Evolutionary conservation across 345 rosid species (phyloP).

Genomic region (Hevea brasiliensis): DNA sequence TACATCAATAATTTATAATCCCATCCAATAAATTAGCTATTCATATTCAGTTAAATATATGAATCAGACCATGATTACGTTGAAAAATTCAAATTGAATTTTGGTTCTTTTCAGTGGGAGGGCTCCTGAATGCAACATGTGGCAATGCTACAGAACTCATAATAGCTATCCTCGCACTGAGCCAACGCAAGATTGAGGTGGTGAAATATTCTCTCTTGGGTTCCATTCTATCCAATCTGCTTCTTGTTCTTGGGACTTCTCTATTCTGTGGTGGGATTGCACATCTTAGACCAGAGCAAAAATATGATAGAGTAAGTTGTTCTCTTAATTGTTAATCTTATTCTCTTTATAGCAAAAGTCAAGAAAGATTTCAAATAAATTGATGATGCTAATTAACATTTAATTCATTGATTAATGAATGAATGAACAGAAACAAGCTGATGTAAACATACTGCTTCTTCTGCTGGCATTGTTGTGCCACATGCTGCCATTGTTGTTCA

Average conservation of each 20-base stretch:
- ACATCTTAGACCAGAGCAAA: slow-evolving; percentile 62
- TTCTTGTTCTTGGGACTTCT: slow-evolving; percentile 86
- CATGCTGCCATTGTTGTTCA: slow-evolving; percentile 63
- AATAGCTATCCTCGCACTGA: slow-evolving; percentile 74
- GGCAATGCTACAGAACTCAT: slow-evolving; percentile 94
- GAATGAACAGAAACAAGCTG: slow-evolving; percentile 82
- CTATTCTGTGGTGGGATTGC: slow-evolving; percentile 88
- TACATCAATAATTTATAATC: too few relatives aligned
- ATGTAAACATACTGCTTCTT: slow-evolving; percentile 69
- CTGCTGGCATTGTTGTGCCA: slow-evolving; percentile 74
- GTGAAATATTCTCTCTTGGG: slow-evolving; percentile 90
- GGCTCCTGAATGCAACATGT: slow-evolving; percentile 88
- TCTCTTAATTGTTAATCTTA: background rate
- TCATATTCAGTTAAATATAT: too few relatives aligned
- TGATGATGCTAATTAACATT: too few relatives aligned
- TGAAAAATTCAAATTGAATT: too few relatives aligned
- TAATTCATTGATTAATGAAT: background rate
- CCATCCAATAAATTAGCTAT: too few relatives aligned
- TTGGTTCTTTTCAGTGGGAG: slow-evolving; percentile 55
- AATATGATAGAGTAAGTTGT: slow-evolving; percentile 68
- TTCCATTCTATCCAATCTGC: slow-evolving; percentile 84
- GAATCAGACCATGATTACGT: too few relatives aligned
- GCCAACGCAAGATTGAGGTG: slow-evolving; percentile 55
- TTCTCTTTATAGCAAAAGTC: background rate
- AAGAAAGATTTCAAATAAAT: too few relatives aligned